A percentile compares a stretch with the other conserved stretches of the same genome.
Evolutionary conservation across 805 yeast genomes (phyloP).

Genomic region (Kluyveromyces siamensis): DNA sequence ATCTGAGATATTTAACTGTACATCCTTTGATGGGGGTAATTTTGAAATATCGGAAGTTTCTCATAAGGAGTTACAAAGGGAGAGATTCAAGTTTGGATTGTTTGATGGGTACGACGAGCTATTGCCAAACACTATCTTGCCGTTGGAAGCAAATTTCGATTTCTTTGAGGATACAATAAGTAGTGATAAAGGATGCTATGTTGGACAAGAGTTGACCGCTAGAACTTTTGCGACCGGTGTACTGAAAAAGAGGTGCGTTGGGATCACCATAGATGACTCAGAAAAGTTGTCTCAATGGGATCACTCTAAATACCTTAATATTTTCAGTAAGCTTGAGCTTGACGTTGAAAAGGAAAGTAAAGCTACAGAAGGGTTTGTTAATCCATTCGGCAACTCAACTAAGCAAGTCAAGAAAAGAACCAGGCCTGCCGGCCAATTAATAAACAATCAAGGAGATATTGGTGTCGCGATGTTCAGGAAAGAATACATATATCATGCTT

Average conservation of each 20-base stretch:
- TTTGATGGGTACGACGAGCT: slow-evolving; percentile 47
- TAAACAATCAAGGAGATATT: slow-evolving; percentile 45
- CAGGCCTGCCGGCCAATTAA: slow-evolving; percentile 51
- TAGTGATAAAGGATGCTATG: slow-evolving; percentile 88
- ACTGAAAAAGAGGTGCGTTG: slow-evolving; percentile 74
- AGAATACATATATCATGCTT: slow-evolving; percentile 31
- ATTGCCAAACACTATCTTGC: slow-evolving; percentile 46
- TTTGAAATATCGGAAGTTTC: slow-evolving; percentile 10
- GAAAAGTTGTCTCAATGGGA: background rate
- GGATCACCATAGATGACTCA: slow-evolving; percentile 35
- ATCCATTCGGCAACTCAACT: slow-evolving; percentile 34
- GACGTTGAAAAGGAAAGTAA: background rate
- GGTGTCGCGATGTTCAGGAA: slow-evolving; percentile 58
- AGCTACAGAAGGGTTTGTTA: slow-evolving; percentile 8
- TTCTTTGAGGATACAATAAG: slow-evolving; percentile 63
- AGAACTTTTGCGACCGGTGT: slow-evolving; percentile 78
- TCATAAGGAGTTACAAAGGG: slow-evolving; percentile 31
- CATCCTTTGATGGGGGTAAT: slow-evolving; percentile 4
- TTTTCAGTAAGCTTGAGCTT: background rate
- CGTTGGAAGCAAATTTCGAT: slow-evolving; percentile 81
- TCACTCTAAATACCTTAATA: slow-evolving; percentile 3
- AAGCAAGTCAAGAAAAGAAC: slow-evolving; percentile 25
- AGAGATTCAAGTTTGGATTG: slow-evolving; percentile 39
- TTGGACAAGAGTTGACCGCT: slow-evolving; percentile 92
- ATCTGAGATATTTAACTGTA: slow-evolving; percentile 16